These are phyloP conservation scores for Colletotrichum kahawae DNA, from an alignment of 2,329 filamentous ascomycete genomes.

Conservation along the genomic window DNA sequence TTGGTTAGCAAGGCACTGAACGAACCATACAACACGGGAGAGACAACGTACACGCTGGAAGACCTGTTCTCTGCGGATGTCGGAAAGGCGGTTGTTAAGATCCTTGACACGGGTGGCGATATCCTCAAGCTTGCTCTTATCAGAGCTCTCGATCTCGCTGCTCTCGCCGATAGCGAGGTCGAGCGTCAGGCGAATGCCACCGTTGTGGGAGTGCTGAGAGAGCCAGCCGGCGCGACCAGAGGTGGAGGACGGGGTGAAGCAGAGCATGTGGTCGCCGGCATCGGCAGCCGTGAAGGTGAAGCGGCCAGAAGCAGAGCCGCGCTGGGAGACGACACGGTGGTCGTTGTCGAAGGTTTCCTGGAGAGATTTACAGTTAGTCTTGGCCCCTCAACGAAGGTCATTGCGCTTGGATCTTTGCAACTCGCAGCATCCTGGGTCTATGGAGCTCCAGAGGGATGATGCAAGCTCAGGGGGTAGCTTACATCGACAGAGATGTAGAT, in stretches of 20 bases:
- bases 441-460: not conserved
- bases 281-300: constrained; percentile 97
- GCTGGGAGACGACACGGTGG: constrained; percentile 92
- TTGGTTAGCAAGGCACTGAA: not conserved
- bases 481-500: constrained; percentile 92
- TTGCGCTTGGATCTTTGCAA: not conserved
- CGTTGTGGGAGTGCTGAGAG: constrained; percentile 65
- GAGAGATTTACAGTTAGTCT: constrained; percentile 10
- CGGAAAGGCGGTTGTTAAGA: constrained; percentile 83
- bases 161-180: constrained; percentile 96
- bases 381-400: not conserved
- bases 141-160: constrained; percentile 88
- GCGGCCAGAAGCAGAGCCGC: constrained; percentile 75
- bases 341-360: constrained; percentile 95
- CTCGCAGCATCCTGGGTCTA: not conserved
- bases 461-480: constrained; percentile 32
- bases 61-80: constrained; percentile 92
- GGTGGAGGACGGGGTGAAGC: constrained; percentile 85
- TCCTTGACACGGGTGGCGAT: constrained; percentile 89
- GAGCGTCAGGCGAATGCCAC: constrained; percentile 82
- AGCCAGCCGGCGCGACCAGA: constrained; percentile 76
- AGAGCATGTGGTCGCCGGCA: constrained; percentile 93
- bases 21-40: not conserved
- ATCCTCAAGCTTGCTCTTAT: constrained; percentile 92
- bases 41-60: constrained; percentile 77